Base-by-base conservation (phyloP, 805 yeast species). In the Kazachstania africana region DNA sequence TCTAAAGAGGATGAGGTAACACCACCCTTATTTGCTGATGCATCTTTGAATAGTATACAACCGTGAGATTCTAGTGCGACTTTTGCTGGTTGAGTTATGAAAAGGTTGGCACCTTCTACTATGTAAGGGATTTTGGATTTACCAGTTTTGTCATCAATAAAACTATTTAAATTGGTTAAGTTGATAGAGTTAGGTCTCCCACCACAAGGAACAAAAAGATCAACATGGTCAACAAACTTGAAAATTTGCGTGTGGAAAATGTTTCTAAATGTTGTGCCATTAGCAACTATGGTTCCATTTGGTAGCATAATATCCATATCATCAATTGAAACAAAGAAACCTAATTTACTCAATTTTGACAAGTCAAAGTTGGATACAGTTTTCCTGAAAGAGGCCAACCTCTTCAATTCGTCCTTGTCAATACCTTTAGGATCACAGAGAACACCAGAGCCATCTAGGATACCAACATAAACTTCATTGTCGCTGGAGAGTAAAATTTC, bases 131-230 rank as follows among this genome's bases (percentile, higher is more conserved):
- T 69, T 43, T 72, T 63, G 14, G 81, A 58, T 58, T 78, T 77
- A 36, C 91, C 93, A 19, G 87, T 76, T 47, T 74, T 74, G 25
- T 64, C 66, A 56, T 80, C 83, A 44, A 91, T 72, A 47, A 84
- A 72, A 33, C 62, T 62, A 40, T 65, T 62, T 36, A 87, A 91
- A 48, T 81, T 91, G 57, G 75, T 78, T 41, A 87, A 74, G 57
- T 87, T 93, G 55, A 88, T 76, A 14, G 97, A 93, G 46, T 82
- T 88, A 37, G 98, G 98, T 62, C 98, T 79, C 45, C 98, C 98
- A 59, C 98, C 98, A 61, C 98, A 88, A 36, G 98, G 98, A 26
- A 87, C 96, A 60, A 91, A 87, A 51, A 88, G 63, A 47, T 84
- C 85, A 38, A 85, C 67, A 20, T 69, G 68, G 27, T 72, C 69